These are phyloP conservation scores for Ustilago hordei DNA, from an alignment of 1,284 basidiomycete species.

Conservation along the genomic window DNA sequence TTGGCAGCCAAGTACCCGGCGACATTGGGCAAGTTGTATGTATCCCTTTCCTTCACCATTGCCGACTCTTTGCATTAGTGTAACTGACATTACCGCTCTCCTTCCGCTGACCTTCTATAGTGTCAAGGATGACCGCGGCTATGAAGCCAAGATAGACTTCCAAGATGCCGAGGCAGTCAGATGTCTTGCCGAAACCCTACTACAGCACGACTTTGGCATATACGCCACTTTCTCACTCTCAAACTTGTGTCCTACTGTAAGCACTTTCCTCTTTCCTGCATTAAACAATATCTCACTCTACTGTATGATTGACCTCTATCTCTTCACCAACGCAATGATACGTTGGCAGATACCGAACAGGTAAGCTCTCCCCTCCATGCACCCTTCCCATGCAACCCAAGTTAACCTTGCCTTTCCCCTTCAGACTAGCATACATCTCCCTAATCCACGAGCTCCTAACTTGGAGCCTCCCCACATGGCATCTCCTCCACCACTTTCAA, in stretches of 20 bases:
- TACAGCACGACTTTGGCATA: slow-evolving; percentile 38
- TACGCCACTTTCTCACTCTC: slow-evolving; percentile 14
- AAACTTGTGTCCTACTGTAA: slow-evolving; percentile 44
- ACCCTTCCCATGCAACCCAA: not conserved
- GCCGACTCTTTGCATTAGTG: not conserved
- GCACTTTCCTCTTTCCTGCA: not conserved
- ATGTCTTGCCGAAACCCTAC: slow-evolving; percentile 35
- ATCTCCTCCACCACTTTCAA: slow-evolving; percentile 10
- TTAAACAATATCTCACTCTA: not conserved
- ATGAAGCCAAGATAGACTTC: slow-evolving; percentile 47
- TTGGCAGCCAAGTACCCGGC: slow-evolving; percentile 27
- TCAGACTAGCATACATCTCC: slow-evolving; percentile 36
- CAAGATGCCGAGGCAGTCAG: slow-evolving; percentile 39
- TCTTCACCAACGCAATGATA: not conserved
- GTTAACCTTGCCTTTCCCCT: not conserved
- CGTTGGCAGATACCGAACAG: slow-evolving; percentile 6
- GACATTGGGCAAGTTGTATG: slow-evolving; percentile 32
- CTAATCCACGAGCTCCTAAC: slow-evolving; percentile 26
- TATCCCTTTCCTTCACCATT: not conserved
- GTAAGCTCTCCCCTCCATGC: not conserved
- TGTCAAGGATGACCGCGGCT: slow-evolving; percentile 37
- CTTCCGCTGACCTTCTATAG: not conserved
- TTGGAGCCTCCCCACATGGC: slow-evolving; percentile 9
- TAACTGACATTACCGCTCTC: not conserved
- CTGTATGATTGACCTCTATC: not conserved